Base-by-base conservation (phyloP, 345 rosid species). In the Salix exigua region DNA sequence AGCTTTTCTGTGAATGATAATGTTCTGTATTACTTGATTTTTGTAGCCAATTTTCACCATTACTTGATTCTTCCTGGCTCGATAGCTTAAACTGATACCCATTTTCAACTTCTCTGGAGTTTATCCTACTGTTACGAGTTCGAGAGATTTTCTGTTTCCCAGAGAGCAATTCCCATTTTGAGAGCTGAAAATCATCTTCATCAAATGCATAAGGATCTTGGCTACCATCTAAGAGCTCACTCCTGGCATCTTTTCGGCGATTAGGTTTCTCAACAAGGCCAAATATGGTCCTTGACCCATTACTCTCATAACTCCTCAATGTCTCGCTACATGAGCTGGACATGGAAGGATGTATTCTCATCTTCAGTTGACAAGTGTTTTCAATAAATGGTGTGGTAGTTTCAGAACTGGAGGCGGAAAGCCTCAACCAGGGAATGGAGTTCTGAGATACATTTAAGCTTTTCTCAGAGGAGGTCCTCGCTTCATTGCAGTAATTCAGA, bases 181-280 rank as follows among this genome's bases (percentile, higher is more conserved):
- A 89, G 68, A 91, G 94, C 78, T 78, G 86, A 73, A 87, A 87
- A 50, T 89, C 98, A 65, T 87, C 93, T 62, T 88, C 91, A 87
- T 88, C 91, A 84, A 93, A 96, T 71, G 98, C 91, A 73, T 37
- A 96, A 73, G 99, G 98, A 88, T 93, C 99, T 76, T 89, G 83
- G 66, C 84, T 75, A 64, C 87, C 88, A 76, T 86, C 91, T 46
- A 85, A 77, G 71, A 71, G 55, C 63, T 84, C 83, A 81, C 64
- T 82, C 51, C 70, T 75, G 23, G 58, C 66, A 73, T 66, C 81
- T 74, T 77, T 86, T 77, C 69, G 71, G 81, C 70, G 68, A 70
- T 73, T 86, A 55, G 79, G 51, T 73, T 71, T 83, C 76, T 85
- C 81, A 70, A 58, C 77, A 83, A 80, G 75, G 62, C 77, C 66